Base-by-base conservation (phyloP, 148 eudicot species). In the Hydrangea macrophylla region DNA sequence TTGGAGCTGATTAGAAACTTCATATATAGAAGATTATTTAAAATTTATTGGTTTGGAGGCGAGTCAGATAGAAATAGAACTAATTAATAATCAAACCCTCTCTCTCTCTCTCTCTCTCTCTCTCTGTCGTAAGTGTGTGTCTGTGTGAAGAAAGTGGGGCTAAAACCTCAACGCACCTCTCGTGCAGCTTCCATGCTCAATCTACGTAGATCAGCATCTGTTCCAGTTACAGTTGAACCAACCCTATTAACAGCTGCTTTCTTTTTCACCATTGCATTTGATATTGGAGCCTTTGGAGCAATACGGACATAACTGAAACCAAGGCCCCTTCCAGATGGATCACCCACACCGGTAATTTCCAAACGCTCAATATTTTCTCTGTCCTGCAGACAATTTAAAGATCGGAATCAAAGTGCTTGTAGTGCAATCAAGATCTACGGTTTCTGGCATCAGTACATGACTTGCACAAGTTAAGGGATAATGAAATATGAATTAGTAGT, bases 131-230 rank as follows among this genome's bases (percentile, higher is more conserved):
- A n/a, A n/a, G n/a, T n/a, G n/a, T n/a, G n/a, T 42, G 3, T 42
- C 17, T 3, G 17, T 15, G 48, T 42, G 48, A 42, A 11, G 17
- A 48, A 2, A 17, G 53, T n/a, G n/a, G n/a, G n/a, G n/a, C n/a
- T n/a, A n/a, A n/a, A n/a, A 56, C 61, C 28, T 62, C 13, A 35
- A 74, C 82, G 54, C 66, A 94, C 98, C 98, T 94, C 99, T 77
- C 93, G 78, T 56, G 99, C 97, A 81, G 97, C 97, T 56, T 89
- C 96, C 99, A 94, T 94, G 91, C 99, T 94, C 80, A 94, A 83
- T 75, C 99, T 84, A 27, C 97, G 96, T 28, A 94, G 91, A 79
- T 94, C 99, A 67, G 99, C 97, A 84, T 94, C 99, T 57, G 99
- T 94, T 75, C 99, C 99, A 12, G 99, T 94, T 56, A 94, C 93